Conservation (phyloP, 164 flowering plant genomes). For the Hamamelis virginiana region DNA sequence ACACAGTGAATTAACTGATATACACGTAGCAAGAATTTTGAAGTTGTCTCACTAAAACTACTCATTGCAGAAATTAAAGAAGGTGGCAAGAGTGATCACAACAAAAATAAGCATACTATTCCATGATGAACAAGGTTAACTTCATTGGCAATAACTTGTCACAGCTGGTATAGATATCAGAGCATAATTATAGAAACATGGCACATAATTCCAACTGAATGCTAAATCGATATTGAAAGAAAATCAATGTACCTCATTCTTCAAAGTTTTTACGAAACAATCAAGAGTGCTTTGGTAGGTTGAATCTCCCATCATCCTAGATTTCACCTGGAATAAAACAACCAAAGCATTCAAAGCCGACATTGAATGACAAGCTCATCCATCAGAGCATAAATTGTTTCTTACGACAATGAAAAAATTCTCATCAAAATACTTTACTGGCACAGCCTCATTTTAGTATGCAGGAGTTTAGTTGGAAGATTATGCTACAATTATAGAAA, state of each 20-base stretch:
- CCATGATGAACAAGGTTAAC: not conserved
- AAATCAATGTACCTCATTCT: constrained; percentile 59
- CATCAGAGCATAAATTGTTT: not conserved
- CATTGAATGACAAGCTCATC: constrained; percentile 5
- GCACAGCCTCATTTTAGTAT: not conserved
- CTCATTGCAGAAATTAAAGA: too few species aligned
- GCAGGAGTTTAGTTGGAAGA: not conserved
- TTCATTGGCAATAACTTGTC: not conserved
- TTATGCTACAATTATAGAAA: not conserved
- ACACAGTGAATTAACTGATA: too few species aligned
- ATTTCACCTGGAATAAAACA: constrained; percentile 67
- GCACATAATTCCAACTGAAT: not conserved
- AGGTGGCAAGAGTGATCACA: too few species aligned
- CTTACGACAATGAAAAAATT: not conserved
- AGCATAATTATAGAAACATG: not conserved
- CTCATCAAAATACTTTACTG: not conserved
- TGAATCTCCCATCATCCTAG: constrained; percentile 98
- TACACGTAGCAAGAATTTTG: too few species aligned
- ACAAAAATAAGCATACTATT: too few species aligned
- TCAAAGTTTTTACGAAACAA: constrained; percentile 82
- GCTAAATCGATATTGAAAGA: constrained; percentile 1
- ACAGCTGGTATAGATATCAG: not conserved
- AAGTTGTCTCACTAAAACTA: too few species aligned
- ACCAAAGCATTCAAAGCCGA: constrained; percentile 10
- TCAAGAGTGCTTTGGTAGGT: constrained; percentile 82